Conservation (phyloP, 2,329 filamentous ascomycete species). For the Trichoderma sp. region DNA sequence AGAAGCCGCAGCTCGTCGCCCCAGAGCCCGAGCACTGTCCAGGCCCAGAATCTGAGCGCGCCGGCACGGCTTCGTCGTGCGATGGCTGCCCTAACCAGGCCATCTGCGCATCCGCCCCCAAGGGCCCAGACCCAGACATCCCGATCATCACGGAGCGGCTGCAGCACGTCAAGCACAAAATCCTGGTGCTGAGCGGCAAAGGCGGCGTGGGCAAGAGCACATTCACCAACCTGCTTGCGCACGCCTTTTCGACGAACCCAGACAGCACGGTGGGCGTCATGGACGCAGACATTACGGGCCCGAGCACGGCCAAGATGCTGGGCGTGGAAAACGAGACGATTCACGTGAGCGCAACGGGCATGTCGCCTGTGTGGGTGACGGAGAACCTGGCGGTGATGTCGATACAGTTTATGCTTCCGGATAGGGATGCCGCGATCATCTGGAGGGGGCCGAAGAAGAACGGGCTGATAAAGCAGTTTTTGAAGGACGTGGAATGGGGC, state of each 20-base stretch:
- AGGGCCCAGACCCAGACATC: slow-evolving; percentile 94
- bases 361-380: slow-evolving; percentile 93
- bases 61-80: slow-evolving; percentile 78
- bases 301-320: slow-evolving; percentile 98
- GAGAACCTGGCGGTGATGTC: slow-evolving; percentile 97
- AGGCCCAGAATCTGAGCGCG: slow-evolving; percentile 77
- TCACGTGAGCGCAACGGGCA: slow-evolving; percentile 84
- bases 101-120: slow-evolving; percentile 83
- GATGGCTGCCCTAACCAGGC: slow-evolving; percentile 93
- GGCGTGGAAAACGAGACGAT: slow-evolving; percentile 93
- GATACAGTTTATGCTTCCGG: slow-evolving; percentile 97
- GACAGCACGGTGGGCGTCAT: slow-evolving; percentile 86
- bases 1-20: slow-evolving; percentile 82
- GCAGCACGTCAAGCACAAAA: slow-evolving; percentile 82
- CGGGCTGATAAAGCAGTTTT: slow-evolving; percentile 93
- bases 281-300: slow-evolving; percentile 97
- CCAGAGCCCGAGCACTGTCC: slow-evolving; percentile 97
- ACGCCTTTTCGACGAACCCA: slow-evolving; percentile 83
- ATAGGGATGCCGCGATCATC: slow-evolving; percentile 91
- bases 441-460: slow-evolving; percentile 99
- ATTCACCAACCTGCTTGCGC: slow-evolving; percentile 83
- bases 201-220: slow-evolving; percentile 97
- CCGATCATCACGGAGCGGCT: slow-evolving; percentile 84
- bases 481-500: slow-evolving; percentile 98
- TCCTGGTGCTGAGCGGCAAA: slow-evolving; percentile 91